Base-by-base conservation (phyloP, 306 rosid genomes). In the Oemleria cerasiformis region DNA sequence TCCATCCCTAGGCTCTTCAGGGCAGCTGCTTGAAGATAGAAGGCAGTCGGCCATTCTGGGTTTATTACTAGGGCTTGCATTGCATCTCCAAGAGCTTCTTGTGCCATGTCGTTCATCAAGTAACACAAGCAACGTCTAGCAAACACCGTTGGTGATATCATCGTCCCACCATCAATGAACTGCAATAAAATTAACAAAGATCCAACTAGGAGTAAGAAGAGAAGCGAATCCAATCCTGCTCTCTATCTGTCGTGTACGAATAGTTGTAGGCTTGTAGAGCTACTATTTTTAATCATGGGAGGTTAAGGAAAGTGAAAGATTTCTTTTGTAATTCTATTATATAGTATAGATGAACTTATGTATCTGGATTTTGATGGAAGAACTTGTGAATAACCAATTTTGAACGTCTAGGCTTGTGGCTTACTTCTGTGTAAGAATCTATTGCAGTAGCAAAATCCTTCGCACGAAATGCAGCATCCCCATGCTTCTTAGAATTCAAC, bases 11-110 rank as follows among this genome's bases (percentile, higher is more conserved):
- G 97, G 87, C 84, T 85, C 80, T 81, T 86, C 57, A 95, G 92
- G 25, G 99, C 87, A 40, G 92, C 96, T 11, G 96, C 96, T 84
- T 95, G 99, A 83, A 95, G 99, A 85, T 92, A 95, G 82, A 89
- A 85, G 49, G 92, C 96, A 44, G 88, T 89, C 0, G 90, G 86
- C 99, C 99, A 92, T 5, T 91, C 88, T 0, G 99, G 93, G 56
- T 88, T 81, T 66, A 91, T 73, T 12, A 92, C 92, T 63, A 91
- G 96, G 70, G 96, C 97, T 80, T 89, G 96, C 99, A 91, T 95
- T 1, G 97, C 99, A 75, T 95, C 99, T 71, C 99, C 99, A 25
- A 91, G 93, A 77, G 96, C 99, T 83, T 86, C 99, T 83, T 95
- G 99, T 39, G 89, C 79, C 97, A 84, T 92, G 58, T 88, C 96